These are phyloP conservation scores for Penicillium corylophilum DNA, from an alignment of 2,329 filamentous ascomycete genomes.

Conservation along the genomic window DNA sequence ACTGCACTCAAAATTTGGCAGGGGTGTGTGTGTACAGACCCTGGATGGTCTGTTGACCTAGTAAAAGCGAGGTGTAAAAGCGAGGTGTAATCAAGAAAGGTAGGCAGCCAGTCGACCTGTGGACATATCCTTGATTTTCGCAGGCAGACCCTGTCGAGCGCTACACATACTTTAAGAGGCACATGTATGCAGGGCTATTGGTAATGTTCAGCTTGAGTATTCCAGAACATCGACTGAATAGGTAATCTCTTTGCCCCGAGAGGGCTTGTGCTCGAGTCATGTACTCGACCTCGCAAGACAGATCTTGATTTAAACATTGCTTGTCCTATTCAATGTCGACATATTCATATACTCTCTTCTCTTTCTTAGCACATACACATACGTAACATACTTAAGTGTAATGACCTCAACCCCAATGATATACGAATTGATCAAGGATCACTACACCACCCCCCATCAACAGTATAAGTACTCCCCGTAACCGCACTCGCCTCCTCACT, in stretches of 20 bases:
- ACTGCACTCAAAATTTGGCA: too few relatives aligned
- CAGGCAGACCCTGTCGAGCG: neutral
- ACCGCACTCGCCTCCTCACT: slow-evolving; percentile 51
- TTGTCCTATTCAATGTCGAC: too few relatives aligned
- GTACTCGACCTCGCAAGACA: neutral
- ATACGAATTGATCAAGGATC: neutral
- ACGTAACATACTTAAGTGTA: too few relatives aligned
- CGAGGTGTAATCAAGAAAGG: neutral
- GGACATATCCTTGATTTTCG: neutral
- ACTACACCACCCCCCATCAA: slow-evolving; percentile 30
- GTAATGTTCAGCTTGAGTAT: neutral
- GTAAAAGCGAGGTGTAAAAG: too few relatives aligned
- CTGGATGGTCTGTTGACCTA: neutral
- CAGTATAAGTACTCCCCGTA: slow-evolving; percentile 45
- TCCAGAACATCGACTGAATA: too few relatives aligned
- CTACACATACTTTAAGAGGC: neutral
- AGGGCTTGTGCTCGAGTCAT: neutral
- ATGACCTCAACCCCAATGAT: neutral
- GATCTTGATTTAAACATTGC: too few relatives aligned
- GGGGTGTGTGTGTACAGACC: neutral
- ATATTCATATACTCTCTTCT: too few relatives aligned
- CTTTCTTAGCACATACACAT: too few relatives aligned
- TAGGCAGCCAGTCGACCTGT: neutral
- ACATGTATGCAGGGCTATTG: neutral
- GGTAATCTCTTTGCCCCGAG: too few relatives aligned